Percentiles rank a stretch among this genome's conserved stretches.
phyloP scores from a whole-genome alignment of 2,329 filamentous ascomycete genomes.

The Paraphaeosphaeria sporulosa region DNA sequence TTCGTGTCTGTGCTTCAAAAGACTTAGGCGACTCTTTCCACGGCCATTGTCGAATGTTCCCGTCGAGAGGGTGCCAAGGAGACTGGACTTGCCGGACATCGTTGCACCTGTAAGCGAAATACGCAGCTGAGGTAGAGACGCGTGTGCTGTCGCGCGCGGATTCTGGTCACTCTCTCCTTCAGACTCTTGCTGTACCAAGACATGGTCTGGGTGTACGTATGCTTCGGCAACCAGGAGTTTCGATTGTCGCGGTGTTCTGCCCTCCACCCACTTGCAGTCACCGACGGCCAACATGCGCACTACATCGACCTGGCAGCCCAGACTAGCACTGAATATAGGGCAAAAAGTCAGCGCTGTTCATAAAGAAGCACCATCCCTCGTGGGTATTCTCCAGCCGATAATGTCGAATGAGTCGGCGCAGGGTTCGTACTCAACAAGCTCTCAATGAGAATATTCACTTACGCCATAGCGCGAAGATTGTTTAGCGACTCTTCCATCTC shows the following conservation, averaged over 20 bases:
- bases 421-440: no score
- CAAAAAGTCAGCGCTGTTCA: neutral
- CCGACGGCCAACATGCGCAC: constrained; percentile 85
- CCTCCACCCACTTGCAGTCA: constrained; percentile 76
- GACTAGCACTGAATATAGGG: constrained; percentile 62
- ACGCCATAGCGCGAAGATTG: constrained; percentile 86
- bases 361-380: neutral
- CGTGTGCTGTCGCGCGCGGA: constrained; percentile 12
- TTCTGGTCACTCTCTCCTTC: constrained; percentile 10
- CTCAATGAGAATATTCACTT: neutral
- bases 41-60: constrained; percentile 90
- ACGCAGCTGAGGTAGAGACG: constrained; percentile 70
- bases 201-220: constrained; percentile 72
- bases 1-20: constrained; percentile 93
- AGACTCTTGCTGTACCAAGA: constrained; percentile 24
- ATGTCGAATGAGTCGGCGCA: neutral
- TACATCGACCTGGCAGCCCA: constrained; percentile 86
- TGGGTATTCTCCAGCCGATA: neutral
- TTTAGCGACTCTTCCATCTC: constrained; percentile 91
- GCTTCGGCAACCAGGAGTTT: constrained; percentile 90
- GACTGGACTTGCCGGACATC: constrained; percentile 88
- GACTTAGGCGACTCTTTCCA: constrained; percentile 85
- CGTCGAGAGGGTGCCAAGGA: constrained; percentile 87
- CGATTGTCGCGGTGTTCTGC: constrained; percentile 46
- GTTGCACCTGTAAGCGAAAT: constrained; percentile 89